phyloP scores from a whole-genome alignment of 2,329 filamentous ascomycete species.

The Dryadomyces sulphureus region DNA sequence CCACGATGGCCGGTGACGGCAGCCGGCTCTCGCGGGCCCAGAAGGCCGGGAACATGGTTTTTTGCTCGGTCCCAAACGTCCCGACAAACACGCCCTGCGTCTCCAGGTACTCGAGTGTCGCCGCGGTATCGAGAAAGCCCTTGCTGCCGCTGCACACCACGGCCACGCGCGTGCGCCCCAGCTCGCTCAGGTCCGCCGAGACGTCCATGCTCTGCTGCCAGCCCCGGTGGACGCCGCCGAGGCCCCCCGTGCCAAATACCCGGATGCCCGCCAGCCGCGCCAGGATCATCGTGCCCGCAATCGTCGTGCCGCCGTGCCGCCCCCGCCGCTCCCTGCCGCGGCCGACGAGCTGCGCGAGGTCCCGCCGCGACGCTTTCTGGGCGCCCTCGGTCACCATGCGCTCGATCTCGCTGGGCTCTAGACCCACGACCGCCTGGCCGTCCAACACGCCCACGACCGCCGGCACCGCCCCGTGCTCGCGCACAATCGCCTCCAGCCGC shows the following conservation, averaged over 20 bases:
- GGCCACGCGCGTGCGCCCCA: constrained; percentile 76
- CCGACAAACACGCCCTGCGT: constrained; percentile 66
- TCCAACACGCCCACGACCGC: constrained; percentile 83
- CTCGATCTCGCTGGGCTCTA: constrained; percentile 56
- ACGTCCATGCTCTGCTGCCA: constrained; percentile 81
- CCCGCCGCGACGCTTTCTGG: constrained; percentile 73
- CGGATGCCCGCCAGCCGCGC: constrained; percentile 76
- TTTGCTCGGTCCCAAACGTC: constrained; percentile 53
- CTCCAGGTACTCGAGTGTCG: constrained; percentile 67
- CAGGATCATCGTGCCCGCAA: constrained; percentile 84
- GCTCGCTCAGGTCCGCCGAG: constrained; percentile 86
- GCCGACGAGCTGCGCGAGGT: constrained; percentile 69
- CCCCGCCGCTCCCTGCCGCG: background rate
- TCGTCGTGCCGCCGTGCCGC: constrained; percentile 81
- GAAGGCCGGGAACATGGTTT: constrained; percentile 75
- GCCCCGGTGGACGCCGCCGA: constrained; percentile 87
- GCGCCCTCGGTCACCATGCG: constrained; percentile 59
- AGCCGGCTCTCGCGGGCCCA: constrained; percentile 79
- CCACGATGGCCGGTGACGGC: constrained; percentile 60
- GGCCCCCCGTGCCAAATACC: constrained; percentile 85
- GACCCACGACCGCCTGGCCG: constrained; percentile 68
- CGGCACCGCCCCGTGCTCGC: constrained; percentile 67
- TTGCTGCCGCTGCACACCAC: constrained; percentile 89
- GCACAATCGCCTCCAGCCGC: constrained; percentile 67
- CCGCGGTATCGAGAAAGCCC: constrained; percentile 83